Conservation (phyloP, 768 basidiomycete species). For the Jaapia argillacea region DNA sequence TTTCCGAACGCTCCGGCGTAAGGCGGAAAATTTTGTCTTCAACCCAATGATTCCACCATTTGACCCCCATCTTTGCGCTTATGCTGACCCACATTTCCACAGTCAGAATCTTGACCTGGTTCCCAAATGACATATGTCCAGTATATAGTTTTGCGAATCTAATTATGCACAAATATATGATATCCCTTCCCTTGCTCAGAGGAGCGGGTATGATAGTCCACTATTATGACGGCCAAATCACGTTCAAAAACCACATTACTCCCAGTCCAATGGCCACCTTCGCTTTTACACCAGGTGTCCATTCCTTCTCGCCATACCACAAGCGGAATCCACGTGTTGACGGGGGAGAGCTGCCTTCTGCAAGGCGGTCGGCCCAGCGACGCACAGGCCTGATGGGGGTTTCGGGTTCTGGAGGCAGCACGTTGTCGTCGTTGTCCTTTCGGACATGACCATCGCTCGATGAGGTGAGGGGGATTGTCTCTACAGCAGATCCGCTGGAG, state of each 20-base stretch:
- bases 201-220: background rate
- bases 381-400: conserved; percentile 26
- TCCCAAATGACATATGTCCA: too few relatives aligned
- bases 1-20: conserved; percentile 5
- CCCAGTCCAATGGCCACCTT: conserved; percentile 30
- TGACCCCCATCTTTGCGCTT: background rate
- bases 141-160: too few relatives aligned
- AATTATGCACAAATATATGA: too few relatives aligned
- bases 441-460: conserved; percentile 2
- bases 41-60: conserved; percentile 24
- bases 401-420: conserved; percentile 25
- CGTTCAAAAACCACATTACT: conserved; percentile 57
- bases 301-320: conserved; percentile 21
- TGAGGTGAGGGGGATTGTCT: background rate
- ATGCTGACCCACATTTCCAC: conserved; percentile 3
- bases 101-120: too few relatives aligned
- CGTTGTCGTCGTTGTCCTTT: conserved; percentile 21
- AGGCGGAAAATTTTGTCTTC: conserved; percentile 20
- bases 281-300: conserved; percentile 30
- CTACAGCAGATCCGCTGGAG: background rate
- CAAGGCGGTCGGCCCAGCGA: conserved; percentile 43
- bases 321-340: conserved; percentile 17
- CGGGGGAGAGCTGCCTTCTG: conserved; percentile 22
- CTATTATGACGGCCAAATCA: conserved; percentile 34
- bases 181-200: too few relatives aligned